Conservation (phyloP, 805 yeast genomes). For the Hanseniaspora pseudoguilliermondii region DNA sequence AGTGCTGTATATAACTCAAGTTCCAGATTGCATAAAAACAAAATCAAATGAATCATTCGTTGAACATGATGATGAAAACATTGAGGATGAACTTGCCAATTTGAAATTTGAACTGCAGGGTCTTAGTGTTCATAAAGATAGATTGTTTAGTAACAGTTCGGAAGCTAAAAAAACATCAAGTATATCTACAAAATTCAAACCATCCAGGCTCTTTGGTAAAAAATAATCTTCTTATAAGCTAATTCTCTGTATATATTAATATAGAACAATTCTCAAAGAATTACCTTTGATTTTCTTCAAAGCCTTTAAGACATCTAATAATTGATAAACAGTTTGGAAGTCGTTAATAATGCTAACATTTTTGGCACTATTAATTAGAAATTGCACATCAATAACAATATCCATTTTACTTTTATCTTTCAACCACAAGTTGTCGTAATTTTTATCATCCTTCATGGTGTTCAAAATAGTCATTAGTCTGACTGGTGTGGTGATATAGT, state of each 20-base stretch:
- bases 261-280: conserved; percentile 26
- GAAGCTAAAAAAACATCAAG: conserved; percentile 53
- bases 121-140: conserved; percentile 15
- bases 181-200: conserved; percentile 67
- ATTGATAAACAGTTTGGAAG: conserved; percentile 7
- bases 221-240: conserved; percentile 27
- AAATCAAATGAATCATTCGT: background rate
- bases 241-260: conserved; percentile 14
- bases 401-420: conserved; percentile 28
- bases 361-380: conserved; percentile 14
- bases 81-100: background rate
- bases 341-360: conserved; percentile 9
- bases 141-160: conserved; percentile 44
- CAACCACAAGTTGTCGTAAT: conserved; percentile 17
- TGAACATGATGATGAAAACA: background rate
- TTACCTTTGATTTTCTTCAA: conserved; percentile 25
- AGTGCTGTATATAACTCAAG: background rate
- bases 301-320: conserved; percentile 19
- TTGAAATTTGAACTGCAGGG: background rate
- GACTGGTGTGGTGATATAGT: conserved; percentile 25
- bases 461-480: conserved; percentile 24
- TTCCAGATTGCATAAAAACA: background rate
- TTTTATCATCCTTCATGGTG: conserved; percentile 14
- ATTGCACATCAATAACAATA: conserved; percentile 26
- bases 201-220: conserved; percentile 71